These are phyloP conservation scores for Eustoma russellianum DNA, from an alignment of 257 asterid genomes.

Conservation along the genomic window DNA sequence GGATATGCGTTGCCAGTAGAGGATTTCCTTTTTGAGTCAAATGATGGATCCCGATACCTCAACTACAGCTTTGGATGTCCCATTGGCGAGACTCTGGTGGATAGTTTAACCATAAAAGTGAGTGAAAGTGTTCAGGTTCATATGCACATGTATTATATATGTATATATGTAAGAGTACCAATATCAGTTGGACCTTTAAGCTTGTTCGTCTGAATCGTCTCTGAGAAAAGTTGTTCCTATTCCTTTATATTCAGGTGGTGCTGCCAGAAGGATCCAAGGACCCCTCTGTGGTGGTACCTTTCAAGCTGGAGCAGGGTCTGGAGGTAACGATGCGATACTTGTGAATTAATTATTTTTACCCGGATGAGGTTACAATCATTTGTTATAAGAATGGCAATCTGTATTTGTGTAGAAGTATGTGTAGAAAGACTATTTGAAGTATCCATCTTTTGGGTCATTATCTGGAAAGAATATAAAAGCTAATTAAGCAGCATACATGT, in stretches of 20 bases:
- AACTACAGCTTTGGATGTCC: slow-evolving; percentile 93
- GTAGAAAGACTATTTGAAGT: too few species aligned
- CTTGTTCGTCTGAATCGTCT: slow-evolving; percentile 1
- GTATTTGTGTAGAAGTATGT: too few species aligned
- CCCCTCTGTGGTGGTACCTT: slow-evolving; percentile 62
- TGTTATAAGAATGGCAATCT: background rate
- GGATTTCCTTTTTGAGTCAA: slow-evolving; percentile 82
- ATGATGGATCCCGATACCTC: slow-evolving; percentile 73
- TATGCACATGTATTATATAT: too few species aligned
- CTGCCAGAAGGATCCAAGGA: slow-evolving; percentile 94
- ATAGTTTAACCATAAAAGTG: slow-evolving; percentile 77
- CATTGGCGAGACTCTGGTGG: slow-evolving; percentile 73
- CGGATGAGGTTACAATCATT: background rate
- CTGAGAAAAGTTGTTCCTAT: slow-evolving; percentile 10
- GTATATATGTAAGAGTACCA: too few species aligned
- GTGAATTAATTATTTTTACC: background rate
- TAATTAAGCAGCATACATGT: too few species aligned
- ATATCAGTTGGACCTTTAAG: background rate
- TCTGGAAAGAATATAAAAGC: too few species aligned
- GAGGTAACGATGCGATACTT: slow-evolving; percentile 46
- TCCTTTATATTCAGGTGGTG: slow-evolving; percentile 53
- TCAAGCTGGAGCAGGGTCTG: slow-evolving; percentile 51
- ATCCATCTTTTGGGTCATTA: too few species aligned
- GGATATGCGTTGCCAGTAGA: slow-evolving; percentile 91
- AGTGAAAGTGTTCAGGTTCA: slow-evolving; percentile 9